Base-by-base conservation (phyloP, 345 rosid species). In the Eucalyptus pumila region DNA sequence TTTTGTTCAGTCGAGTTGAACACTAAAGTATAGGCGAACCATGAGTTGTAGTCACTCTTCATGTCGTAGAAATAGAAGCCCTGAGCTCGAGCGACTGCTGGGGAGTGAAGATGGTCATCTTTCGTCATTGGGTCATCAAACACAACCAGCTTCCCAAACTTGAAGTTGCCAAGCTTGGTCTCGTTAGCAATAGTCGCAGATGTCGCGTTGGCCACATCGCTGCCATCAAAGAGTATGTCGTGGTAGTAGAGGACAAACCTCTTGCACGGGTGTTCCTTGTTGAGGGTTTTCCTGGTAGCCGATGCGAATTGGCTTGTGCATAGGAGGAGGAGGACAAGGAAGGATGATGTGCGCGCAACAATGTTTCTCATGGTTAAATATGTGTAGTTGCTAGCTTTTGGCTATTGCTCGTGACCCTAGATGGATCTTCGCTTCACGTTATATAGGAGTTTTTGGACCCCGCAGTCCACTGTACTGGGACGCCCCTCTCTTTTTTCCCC, bases 11-110 rank as follows among this genome's bases (percentile, higher is more conserved):
- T 94, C 1, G 95, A 94, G 91, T 96, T 94, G 89, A 96, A 95
- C n/a, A 94, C 91, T 91, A 96, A 91, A 13, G 96, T 94, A 88
- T 91, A 96, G 8, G 92, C 92, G 51, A 96, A 90, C 96, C 96
- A 94, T 5, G 96, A 92, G 88, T 90, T 93, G 80, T 42, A 90
- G 47, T 87, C 91, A 24, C 15, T 87, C 89, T 93, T 95, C 95
- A 72, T 92, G 89, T 96, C 94, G 37, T 95, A 96, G 91, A 96
- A 93, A 86, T 96, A 95, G 51, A 95, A 90, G 30, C 99, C 97
- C 87, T 96, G 95, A 42, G 99, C 96, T 15, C 92, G 80, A n/a
- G 95, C 96, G 21, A 89, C 89, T 1, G 94, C 91, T 37, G 80
- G 89, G 23, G 98, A 94, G 83, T 21, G 83, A 37, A 76, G 83